These are phyloP conservation scores for Candida ortonii DNA, from an alignment of 805 yeast genomes.

Conservation along the genomic window DNA sequence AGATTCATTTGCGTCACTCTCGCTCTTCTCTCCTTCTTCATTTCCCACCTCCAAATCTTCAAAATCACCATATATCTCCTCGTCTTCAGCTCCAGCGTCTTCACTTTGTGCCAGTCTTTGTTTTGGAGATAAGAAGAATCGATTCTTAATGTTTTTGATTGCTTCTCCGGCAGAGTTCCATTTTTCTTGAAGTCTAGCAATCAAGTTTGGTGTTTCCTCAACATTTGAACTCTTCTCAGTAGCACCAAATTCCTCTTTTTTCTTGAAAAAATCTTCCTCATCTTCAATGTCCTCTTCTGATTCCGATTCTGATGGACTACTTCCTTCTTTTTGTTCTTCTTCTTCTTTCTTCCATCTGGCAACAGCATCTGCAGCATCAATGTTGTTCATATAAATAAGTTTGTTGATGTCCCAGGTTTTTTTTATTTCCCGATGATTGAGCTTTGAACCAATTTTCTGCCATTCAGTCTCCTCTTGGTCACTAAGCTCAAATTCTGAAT, in stretches of 20 bases:
- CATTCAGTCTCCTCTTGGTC: constrained; percentile 41
- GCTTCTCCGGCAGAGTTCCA: constrained; percentile 41
- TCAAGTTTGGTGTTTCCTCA: constrained; percentile 35
- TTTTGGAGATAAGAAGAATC: constrained; percentile 56
- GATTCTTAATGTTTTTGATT: constrained; percentile 39
- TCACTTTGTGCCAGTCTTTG: constrained; percentile 32
- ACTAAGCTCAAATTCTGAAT: constrained; percentile 42
- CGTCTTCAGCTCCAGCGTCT: constrained; percentile 43
- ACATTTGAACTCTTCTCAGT: constrained; percentile 13
- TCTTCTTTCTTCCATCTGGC: constrained; percentile 65
- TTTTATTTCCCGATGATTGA: constrained; percentile 49
- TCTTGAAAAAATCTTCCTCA: constrained; percentile 57
- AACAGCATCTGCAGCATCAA: constrained; percentile 70
- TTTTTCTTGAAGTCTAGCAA: constrained; percentile 44
- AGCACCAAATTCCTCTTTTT: constrained; percentile 37
- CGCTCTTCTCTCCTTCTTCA: constrained; percentile 33
- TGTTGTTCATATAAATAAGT: constrained; percentile 73
- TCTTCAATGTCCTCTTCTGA: constrained; percentile 44
- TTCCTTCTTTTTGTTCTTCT: constrained; percentile 40
- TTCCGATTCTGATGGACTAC: constrained; percentile 34
- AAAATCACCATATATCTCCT: constrained; percentile 48
- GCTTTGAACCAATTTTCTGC: constrained; percentile 54
- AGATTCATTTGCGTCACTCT: constrained; percentile 30
- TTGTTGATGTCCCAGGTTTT: constrained; percentile 78
- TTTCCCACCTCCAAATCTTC: constrained; percentile 28